Base-by-base conservation (phyloP, 2,329 filamentous ascomycete species). In the Colletotrichum chlorophyti region DNA sequence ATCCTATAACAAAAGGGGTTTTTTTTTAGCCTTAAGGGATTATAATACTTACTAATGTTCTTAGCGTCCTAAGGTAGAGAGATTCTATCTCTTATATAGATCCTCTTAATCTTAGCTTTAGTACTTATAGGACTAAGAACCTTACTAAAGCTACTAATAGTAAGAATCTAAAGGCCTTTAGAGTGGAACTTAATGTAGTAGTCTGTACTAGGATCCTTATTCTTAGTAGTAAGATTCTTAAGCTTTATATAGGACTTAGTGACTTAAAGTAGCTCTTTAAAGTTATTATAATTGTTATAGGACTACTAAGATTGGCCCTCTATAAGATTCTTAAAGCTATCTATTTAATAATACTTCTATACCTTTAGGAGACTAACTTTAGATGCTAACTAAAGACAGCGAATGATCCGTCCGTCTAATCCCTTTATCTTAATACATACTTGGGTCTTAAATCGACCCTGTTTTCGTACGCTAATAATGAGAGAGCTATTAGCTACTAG, bases 241-340 rank as follows among this genome's bases (percentile, higher is more conserved):
- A 2, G 35, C 43, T 53, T 53, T 17, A 15, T 49, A 14, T 53
- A 23, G 26, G 55, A 59, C 19, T 54, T 50, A 2, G 57, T 54
- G 15, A 60, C 57, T 50, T 32, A 60, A 38, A 54, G 45, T 14
- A 60, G 37, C 57, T 60, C 15, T 11, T 54, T 9, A 14, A 60
- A 60, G 40, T 43, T 15, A 15, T 31, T 14, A 10, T 10, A 4
- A 43, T 43, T 24, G 23, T 14, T 43, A 5, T 19, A 29, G 6
- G 40, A 29, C 40, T 6, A 43, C 24, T 43, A 1, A 43, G 40
- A 43, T 43, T 43, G 6, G 40, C 40, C 40, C 14, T 43, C 40
- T 29, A 15, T 6, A 12, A 43, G 40, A 21, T 31, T 43, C 24
- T 43, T 43, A 4, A 17, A 31, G 40, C 24, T 6, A 19, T 43